Evolutionary conservation across 2,329 filamentous ascomycete genomes (phyloP), one percentile per base, ranked within the genome.

Genomic region (Dactylonectria estremocensis): DNA sequence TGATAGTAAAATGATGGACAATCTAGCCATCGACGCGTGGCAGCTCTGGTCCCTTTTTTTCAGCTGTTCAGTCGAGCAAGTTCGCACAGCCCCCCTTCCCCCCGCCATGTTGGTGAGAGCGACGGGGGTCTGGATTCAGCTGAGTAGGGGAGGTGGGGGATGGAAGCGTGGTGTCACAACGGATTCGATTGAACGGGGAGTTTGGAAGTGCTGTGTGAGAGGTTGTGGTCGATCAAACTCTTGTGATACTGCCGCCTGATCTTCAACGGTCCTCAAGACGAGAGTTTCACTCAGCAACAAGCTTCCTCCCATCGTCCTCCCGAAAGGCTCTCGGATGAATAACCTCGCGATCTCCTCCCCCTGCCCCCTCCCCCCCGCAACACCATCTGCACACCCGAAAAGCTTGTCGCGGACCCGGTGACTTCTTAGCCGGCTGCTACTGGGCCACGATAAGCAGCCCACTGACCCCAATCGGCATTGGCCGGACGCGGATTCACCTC

Each of bases 381-480:
- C 24, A 28, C 24, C 22, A 37, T 48, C 37, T 43, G 56, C 56
- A 45, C 28, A 50, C 35, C 28, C 31, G 24, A 37, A 50, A 66
- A 66, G 57, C 57, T 66, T 66, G 52, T 52, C 24, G 18, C 58
- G 22, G 33, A 53, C 59, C 45, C 22, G 28, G 53, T 63, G 54
- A 63, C 64, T 57, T 48, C 40, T 40, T 45, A 61, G 49, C 20
- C 9, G 49, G 40, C 40, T 55, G 35, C 33, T 40, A 60, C 62
- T 60, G 62, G 28, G n/a, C 57, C 49, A 18, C 35, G 63, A 66
- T 61, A 66, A 67, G 24, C 24, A 28, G 59, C 35, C 57, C 40
- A 8, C 6, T 14, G 40, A 16, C 40, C 40, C 13, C 22, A 18
- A 49, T 55, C 52, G 57, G 63, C 63, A 37, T 22, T 35, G 40